These are phyloP conservation scores for Melampsora allii-populina DNA, from an alignment of 1,284 basidiomycete genomes.

Conservation along the genomic window DNA sequence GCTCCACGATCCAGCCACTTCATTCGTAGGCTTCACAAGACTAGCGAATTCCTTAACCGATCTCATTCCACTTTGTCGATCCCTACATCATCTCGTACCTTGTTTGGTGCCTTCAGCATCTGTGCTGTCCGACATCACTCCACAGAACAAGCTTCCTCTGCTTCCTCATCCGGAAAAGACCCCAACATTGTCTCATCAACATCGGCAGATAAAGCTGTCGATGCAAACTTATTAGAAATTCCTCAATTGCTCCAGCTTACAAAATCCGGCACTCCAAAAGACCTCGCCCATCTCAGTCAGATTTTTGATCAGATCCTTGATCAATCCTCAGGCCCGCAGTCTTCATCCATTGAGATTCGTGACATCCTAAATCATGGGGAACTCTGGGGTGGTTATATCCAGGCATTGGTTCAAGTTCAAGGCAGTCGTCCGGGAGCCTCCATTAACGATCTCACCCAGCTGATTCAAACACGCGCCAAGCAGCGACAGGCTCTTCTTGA, in stretches of 20 bases:
- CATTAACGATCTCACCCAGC: constrained; percentile 10
- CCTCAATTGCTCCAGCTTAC: background rate
- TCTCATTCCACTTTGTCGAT: too few relatives aligned
- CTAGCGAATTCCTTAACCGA: too few relatives aligned
- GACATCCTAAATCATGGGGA: constrained; percentile 3
- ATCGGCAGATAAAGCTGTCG: too few relatives aligned
- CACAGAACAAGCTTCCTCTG: too few relatives aligned
- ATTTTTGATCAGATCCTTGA: background rate
- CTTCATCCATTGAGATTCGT: background rate
- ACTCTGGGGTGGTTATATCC: constrained; percentile 16
- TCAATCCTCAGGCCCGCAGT: background rate
- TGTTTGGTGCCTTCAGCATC: too few relatives aligned
- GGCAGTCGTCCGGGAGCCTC: background rate
- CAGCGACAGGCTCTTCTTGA: constrained; percentile 17
- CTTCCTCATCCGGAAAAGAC: too few relatives aligned
- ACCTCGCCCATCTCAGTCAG: background rate
- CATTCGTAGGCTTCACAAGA: too few relatives aligned
- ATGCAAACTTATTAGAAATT: too few relatives aligned
- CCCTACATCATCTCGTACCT: too few relatives aligned
- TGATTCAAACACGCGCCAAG: constrained; percentile 3
- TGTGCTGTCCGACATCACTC: too few relatives aligned
- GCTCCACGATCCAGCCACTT: too few relatives aligned
- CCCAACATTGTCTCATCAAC: too few relatives aligned
- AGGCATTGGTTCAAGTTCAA: constrained; percentile 14
- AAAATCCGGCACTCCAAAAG: background rate